These are phyloP conservation scores for Purpureocillium takamizusanense DNA, from an alignment of 2,329 filamentous ascomycete genomes.

Conservation along the genomic window DNA sequence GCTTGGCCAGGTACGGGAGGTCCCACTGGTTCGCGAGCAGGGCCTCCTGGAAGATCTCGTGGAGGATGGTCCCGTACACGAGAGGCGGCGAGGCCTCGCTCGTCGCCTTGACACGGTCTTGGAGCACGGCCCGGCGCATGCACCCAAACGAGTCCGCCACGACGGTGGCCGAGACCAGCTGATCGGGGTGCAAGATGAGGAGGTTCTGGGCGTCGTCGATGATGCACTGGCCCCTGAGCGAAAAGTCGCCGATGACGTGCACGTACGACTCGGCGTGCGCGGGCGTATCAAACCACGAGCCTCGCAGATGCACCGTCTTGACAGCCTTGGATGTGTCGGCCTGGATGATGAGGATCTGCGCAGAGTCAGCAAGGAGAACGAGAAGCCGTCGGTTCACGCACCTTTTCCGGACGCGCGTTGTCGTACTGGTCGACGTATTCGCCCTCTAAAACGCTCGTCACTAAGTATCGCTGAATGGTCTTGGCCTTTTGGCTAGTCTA, in stretches of 20 bases:
- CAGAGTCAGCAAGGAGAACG: constrained; percentile 8
- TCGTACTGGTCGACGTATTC: constrained; percentile 58
- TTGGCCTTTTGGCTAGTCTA: constrained; percentile 60
- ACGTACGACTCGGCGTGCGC: constrained; percentile 69
- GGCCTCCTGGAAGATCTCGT: constrained; percentile 91
- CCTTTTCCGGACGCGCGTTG: constrained; percentile 60
- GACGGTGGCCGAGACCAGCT: constrained; percentile 88
- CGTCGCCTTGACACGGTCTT: constrained; percentile 89
- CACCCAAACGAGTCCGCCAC: constrained; percentile 96
- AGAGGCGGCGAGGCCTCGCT: constrained; percentile 70
- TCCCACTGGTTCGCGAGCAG: constrained; percentile 79
- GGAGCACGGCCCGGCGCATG: constrained; percentile 80
- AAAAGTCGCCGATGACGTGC: constrained; percentile 77
- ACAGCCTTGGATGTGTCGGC: constrained; percentile 60
- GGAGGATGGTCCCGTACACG: constrained; percentile 86
- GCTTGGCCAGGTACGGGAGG: constrained; percentile 50
- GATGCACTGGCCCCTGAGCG: constrained; percentile 60
- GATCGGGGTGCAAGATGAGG: constrained; percentile 87
- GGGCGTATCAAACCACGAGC: constrained; percentile 78
- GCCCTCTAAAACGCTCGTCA: constrained; percentile 63
- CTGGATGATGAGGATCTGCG: constrained; percentile 70
- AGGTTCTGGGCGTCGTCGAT: constrained; percentile 78
- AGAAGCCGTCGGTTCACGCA: constrained; percentile 25
- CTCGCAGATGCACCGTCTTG: constrained; percentile 67
- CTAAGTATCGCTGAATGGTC: constrained; percentile 78